Evolutionary conservation across 352 stramenopile species (phyloP).

Genomic region (Pythium aphanidermatum): DNA sequence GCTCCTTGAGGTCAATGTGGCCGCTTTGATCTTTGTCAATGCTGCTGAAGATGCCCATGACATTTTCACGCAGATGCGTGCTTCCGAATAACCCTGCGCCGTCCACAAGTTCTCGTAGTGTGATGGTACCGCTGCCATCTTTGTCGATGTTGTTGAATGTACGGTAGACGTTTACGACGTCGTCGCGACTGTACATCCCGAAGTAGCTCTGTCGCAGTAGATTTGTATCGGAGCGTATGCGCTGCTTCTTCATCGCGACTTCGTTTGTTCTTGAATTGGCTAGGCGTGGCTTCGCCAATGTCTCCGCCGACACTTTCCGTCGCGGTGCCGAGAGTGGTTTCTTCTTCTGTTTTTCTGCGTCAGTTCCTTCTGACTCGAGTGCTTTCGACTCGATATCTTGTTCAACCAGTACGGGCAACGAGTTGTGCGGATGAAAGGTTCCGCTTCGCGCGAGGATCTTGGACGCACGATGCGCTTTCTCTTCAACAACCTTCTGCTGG

Average conservation of each 20-base stretch:
- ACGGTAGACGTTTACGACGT: slow-evolving; percentile 65
- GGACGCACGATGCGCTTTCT: slow-evolving; percentile 22
- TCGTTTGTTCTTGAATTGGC: slow-evolving; percentile 6
- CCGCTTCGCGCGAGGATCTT: slow-evolving; percentile 16
- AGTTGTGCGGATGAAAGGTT: background rate
- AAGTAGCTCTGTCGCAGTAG: slow-evolving; percentile 63
- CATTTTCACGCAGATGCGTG: slow-evolving; percentile 57
- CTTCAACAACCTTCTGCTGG: slow-evolving; percentile 24
- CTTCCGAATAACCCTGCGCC: slow-evolving; percentile 55
- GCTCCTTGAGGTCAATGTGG: slow-evolving; percentile 63
- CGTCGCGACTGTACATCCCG: slow-evolving; percentile 53
- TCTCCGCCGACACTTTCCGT: slow-evolving; percentile 6
- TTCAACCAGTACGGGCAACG: background rate
- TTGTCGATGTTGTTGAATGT: slow-evolving; percentile 71
- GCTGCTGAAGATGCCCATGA: slow-evolving; percentile 70
- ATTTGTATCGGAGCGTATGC: slow-evolving; percentile 50
- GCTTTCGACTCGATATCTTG: background rate
- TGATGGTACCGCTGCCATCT: slow-evolving; percentile 62
- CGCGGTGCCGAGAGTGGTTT: slow-evolving; percentile 7
- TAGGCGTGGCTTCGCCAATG: slow-evolving; percentile 3
- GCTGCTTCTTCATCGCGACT: slow-evolving; percentile 41
- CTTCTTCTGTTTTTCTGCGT: background rate
- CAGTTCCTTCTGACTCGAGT: background rate
- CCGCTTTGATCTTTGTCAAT: slow-evolving; percentile 74
- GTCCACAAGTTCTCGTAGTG: slow-evolving; percentile 49